Conservation (phyloP, 2,329 filamentous ascomycete species). For the Clonostachys solani region DNA sequence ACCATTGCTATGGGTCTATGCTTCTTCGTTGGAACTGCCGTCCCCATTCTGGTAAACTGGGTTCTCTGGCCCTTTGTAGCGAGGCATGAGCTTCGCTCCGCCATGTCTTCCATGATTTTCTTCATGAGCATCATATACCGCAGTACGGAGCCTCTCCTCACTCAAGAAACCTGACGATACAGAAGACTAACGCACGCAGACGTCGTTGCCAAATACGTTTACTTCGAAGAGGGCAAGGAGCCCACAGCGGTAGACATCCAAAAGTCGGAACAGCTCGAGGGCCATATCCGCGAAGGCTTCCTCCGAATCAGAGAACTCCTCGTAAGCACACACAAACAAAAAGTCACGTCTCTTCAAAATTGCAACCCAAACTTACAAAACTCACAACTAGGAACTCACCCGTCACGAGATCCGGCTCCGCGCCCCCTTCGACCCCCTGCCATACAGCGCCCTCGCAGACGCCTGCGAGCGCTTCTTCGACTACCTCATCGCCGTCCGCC, state of each 20-base stretch:
- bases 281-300: constrained; percentile 55
- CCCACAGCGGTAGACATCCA: constrained; percentile 46
- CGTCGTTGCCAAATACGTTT: constrained; percentile 52
- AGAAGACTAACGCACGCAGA: constrained; percentile 16
- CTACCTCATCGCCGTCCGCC: constrained; percentile 51
- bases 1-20: constrained; percentile 43
- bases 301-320: constrained; percentile 52
- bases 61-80: constrained; percentile 58
- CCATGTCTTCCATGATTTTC: constrained; percentile 51
- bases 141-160: constrained; percentile 21
- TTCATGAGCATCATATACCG: constrained; percentile 55
- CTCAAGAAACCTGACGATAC: not conserved
- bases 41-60: constrained; percentile 54
- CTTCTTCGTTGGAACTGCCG: constrained; percentile 48
- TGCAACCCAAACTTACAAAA: not conserved
- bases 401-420: constrained; percentile 55
- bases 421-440: constrained; percentile 50
- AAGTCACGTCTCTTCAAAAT: not conserved
- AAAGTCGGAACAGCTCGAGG: constrained; percentile 53
- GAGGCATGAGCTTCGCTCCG: constrained; percentile 52
- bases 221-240: constrained; percentile 49
- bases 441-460: constrained; percentile 51
- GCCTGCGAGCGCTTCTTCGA: constrained; percentile 56
- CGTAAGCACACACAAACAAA: constrained; percentile 17
- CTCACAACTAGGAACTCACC: constrained; percentile 35